Percentiles rank a stretch among this genome's conserved stretches.
phyloP scores from a whole-genome alignment of 2,329 filamentous ascomycete genomes.

The Emmonsia crescens region DNA sequence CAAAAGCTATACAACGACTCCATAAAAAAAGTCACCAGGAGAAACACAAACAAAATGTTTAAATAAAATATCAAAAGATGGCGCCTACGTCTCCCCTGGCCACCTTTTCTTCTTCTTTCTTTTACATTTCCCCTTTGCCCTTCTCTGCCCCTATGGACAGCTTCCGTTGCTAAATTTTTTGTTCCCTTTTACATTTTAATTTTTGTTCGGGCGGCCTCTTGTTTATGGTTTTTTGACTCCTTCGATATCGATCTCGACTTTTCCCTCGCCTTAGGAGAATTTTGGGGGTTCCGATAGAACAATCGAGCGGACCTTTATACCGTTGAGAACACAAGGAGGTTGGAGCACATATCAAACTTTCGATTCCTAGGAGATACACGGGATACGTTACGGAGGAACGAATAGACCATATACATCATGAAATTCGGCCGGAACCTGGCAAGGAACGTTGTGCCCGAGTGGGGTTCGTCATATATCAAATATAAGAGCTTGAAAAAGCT shows the following conservation, averaged over 20 bases:
- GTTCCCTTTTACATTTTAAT: not conserved
- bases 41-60: not conserved
- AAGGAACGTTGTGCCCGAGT: slow-evolving; percentile 41
- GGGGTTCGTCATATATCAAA: slow-evolving; percentile 41
- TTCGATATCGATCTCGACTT: not conserved
- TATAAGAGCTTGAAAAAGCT: slow-evolving; percentile 69
- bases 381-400: not conserved
- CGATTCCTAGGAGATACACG: not conserved
- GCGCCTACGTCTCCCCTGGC: not conserved
- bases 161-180: not conserved
- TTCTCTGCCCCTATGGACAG: not conserved
- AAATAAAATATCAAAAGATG: not conserved
- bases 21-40: not conserved
- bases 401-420: slow-evolving; percentile 24
- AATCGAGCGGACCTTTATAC: not conserved
- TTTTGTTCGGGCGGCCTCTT: not conserved
- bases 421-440: slow-evolving; percentile 42
- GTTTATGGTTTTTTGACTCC: not conserved
- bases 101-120: not conserved
- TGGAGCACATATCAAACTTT: not conserved
- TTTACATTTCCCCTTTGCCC: not conserved
- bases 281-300: not conserved
- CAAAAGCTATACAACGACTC: not conserved
- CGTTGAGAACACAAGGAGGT: not conserved
- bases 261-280: not conserved